Percentiles rank a stretch among this genome's conserved stretches.
phyloP scores from a whole-genome alignment of 2,329 filamentous ascomycete genomes.

The Microdochium paspali region DNA sequence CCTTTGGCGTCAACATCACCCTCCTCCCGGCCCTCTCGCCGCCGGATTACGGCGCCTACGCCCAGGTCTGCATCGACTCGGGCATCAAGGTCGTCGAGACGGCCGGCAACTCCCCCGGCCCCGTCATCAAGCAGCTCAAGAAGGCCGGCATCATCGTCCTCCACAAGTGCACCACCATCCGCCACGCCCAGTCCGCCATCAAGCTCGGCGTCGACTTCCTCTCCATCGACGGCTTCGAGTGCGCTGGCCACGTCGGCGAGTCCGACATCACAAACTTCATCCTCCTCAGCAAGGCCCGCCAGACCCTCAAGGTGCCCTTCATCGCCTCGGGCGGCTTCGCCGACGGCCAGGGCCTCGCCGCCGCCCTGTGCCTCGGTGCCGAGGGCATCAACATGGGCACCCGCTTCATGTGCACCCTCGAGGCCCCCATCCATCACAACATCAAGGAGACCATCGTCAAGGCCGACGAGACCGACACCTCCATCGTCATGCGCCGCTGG shows the following conservation, averaged over 20 bases:
- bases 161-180: constrained; percentile 96
- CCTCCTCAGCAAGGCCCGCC: constrained; percentile 74
- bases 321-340: constrained; percentile 95
- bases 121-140: constrained; percentile 85
- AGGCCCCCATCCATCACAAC: constrained; percentile 84
- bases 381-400: constrained; percentile 99
- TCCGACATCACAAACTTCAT: constrained; percentile 86
- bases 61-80: constrained; percentile 87
- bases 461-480: constrained; percentile 83
- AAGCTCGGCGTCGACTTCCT: constrained; percentile 96
- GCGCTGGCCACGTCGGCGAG: constrained; percentile 81
- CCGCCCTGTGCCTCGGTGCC: constrained; percentile 80
- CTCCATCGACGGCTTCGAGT: constrained; percentile 96
- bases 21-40: constrained; percentile 83
- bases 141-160: constrained; percentile 67
- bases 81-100: constrained; percentile 88
- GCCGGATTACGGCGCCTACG: constrained; percentile 87
- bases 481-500: constrained; percentile 82
- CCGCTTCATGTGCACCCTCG: constrained; percentile 91
- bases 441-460: constrained; percentile 90
- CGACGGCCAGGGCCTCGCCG: constrained; percentile 86
- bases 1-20: constrained; percentile 92
- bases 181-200: constrained; percentile 82
- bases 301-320: constrained; percentile 78
- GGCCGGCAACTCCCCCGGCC: constrained; percentile 78